Evolutionary conservation across 2,329 filamentous ascomycete species (phyloP).

Genomic region (Colletotrichum lupini): DNA sequence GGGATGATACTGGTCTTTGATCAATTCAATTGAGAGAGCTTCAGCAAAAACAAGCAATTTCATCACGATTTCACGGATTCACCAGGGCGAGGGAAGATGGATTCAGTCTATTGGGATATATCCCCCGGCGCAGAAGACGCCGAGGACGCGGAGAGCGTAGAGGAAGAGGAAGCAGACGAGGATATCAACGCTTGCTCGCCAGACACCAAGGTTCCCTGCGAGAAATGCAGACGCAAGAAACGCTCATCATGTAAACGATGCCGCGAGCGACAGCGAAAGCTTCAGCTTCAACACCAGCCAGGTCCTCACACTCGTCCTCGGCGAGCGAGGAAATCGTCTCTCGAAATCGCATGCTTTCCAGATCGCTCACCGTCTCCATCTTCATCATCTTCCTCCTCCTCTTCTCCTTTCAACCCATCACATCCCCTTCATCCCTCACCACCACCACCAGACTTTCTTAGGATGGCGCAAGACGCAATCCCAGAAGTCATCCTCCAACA

Average conservation of each 20-base stretch:
- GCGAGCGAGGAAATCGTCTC: not conserved
- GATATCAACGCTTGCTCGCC: not conserved
- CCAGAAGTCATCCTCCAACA: constrained; percentile 11
- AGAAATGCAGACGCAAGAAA: not conserved
- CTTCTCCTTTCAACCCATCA: not conserved
- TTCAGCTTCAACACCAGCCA: not conserved
- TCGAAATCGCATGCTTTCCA: not conserved
- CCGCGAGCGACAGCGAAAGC: not conserved
- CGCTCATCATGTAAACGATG: not conserved
- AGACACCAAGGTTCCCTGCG: not conserved
- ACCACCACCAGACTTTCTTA: no score
- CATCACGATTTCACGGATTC: not conserved
- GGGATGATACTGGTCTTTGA: no score
- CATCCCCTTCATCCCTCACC: not conserved
- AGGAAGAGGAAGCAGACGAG: not conserved
- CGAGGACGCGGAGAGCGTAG: not conserved
- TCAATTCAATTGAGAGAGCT: no score
- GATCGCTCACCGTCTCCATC: not conserved
- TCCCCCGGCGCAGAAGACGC: not conserved
- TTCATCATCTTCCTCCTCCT: not conserved
- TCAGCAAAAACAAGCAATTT: no score
- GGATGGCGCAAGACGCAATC: not conserved
- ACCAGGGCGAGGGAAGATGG: not conserved
- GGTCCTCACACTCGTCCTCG: not conserved
- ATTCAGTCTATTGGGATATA: constrained; percentile 8